These are phyloP conservation scores for Porodaedalea pini DNA, from an alignment of 1,284 basidiomycete species.

Conservation along the genomic window DNA sequence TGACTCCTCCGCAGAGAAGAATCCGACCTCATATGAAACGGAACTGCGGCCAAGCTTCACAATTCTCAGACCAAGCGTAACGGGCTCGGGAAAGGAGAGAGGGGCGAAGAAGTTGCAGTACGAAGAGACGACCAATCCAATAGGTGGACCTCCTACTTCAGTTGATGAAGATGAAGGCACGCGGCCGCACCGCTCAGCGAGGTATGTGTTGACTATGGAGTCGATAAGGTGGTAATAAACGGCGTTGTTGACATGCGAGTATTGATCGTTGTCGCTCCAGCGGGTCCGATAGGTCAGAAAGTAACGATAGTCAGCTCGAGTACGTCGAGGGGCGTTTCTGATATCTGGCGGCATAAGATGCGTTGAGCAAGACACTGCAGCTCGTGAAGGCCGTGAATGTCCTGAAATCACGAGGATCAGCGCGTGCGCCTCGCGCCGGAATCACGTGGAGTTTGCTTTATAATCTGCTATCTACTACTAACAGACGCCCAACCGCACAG, in stretches of 20 bases:
- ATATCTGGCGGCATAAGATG: neutral
- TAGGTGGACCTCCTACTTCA: slow-evolving; percentile 32
- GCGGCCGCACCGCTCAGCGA: slow-evolving; percentile 55
- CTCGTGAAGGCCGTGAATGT: too few relatives aligned
- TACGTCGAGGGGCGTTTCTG: neutral
- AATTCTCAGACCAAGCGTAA: slow-evolving; percentile 66
- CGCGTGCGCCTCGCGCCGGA: too few relatives aligned
- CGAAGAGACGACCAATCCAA: slow-evolving; percentile 72
- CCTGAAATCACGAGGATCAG: too few relatives aligned
- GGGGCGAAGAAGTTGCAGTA: slow-evolving; percentile 69
- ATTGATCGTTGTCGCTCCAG: slow-evolving; percentile 82
- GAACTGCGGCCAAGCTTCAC: slow-evolving; percentile 64
- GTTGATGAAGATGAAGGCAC: slow-evolving; percentile 33
- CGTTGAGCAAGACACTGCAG: too few relatives aligned
- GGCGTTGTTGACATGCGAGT: slow-evolving; percentile 73
- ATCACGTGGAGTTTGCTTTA: too few relatives aligned
- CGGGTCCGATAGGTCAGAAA: slow-evolving; percentile 62
- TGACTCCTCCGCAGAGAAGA: slow-evolving; percentile 40
- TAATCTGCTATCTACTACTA: too few relatives aligned
- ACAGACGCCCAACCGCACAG: too few relatives aligned
- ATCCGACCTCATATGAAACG: slow-evolving; percentile 70
- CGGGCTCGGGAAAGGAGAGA: slow-evolving; percentile 61
- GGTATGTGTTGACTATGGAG: slow-evolving; percentile 70
- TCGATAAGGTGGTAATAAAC: slow-evolving; percentile 79
- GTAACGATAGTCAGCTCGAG: slow-evolving; percentile 46